These are phyloP conservation scores for Gracilariopsis chorda DNA, from an alignment of 23 red algal species.

Conservation along the genomic window DNA sequence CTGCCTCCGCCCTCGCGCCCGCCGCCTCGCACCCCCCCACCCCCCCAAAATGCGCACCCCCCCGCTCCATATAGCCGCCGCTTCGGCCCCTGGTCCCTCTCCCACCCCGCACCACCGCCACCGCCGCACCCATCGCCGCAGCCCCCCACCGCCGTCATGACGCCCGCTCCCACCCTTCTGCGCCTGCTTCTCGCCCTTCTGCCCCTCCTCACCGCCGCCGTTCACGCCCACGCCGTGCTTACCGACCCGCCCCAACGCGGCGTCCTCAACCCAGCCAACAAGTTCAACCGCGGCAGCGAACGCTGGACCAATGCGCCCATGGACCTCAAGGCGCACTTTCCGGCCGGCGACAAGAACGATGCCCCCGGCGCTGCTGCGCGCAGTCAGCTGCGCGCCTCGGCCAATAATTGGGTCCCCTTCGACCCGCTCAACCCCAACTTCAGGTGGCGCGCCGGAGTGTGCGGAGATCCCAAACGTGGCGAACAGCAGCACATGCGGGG, in stretches of 20 bases:
- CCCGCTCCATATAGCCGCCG: background rate
- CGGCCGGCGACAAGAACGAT: conserved; percentile 37
- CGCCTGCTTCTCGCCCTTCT: background rate
- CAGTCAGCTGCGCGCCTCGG: background rate
- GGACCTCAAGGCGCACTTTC: conserved; percentile 44
- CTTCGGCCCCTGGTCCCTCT: background rate
- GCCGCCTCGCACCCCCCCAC: background rate
- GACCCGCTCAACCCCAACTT: conserved; percentile 23
- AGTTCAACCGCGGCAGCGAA: conserved; percentile 25
- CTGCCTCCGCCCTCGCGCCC: background rate
- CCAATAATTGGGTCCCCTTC: conserved; percentile 45
- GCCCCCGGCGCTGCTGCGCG: conserved; percentile 9
- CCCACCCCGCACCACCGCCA: conserved; percentile 4
- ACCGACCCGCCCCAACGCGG: conserved; percentile 23
- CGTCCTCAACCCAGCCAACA: conserved; percentile 26
- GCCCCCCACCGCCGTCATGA: background rate
- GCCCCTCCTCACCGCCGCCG: background rate
- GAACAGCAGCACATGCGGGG: conserved; percentile 33
- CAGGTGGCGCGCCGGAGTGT: conserved; percentile 60
- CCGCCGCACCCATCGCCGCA: background rate
- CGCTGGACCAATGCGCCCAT: background rate
- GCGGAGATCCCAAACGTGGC: conserved; percentile 29
- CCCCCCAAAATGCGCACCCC: background rate
- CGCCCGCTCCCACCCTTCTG: background rate
- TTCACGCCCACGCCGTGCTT: background rate